These are phyloP conservation scores for Inosperma sp. DNA, from an alignment of 768 basidiomycete genomes.

Conservation along the genomic window DNA sequence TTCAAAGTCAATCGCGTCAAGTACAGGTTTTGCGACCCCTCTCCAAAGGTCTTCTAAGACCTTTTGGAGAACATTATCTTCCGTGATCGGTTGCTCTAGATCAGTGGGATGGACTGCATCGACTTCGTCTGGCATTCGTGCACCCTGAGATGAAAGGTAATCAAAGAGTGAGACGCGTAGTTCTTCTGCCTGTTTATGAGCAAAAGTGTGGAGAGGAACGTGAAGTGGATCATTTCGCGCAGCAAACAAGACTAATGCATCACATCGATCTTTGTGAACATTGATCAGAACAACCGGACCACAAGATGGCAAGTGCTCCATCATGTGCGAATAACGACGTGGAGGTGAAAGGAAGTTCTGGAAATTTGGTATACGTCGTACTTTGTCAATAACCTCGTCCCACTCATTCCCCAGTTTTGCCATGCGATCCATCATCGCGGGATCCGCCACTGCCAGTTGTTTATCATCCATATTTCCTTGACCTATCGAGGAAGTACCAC, in stretches of 20 bases:
- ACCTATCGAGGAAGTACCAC: neutral
- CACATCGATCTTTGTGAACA: no score
- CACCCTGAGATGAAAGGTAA: neutral
- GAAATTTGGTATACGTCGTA: slow-evolving; percentile 17
- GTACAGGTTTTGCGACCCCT: slow-evolving; percentile 6
- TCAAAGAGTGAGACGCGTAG: neutral
- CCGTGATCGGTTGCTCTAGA: neutral
- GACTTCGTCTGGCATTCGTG: neutral
- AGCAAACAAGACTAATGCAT: slow-evolving; percentile 15
- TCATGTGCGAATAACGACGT: neutral
- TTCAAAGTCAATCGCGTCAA: neutral
- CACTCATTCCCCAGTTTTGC: slow-evolving; percentile 16
- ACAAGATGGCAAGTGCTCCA: slow-evolving; percentile 5
- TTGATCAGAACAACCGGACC: slow-evolving; percentile 20
- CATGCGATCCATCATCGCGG: slow-evolving; percentile 14
- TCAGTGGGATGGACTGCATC: neutral
- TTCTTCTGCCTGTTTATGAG: slow-evolving; percentile 6
- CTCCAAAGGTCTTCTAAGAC: no score
- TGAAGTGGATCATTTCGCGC: slow-evolving; percentile 6
- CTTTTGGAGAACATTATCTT: neutral
- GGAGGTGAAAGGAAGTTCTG: slow-evolving; percentile 19
- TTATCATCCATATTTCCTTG: neutral
- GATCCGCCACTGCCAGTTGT: no score
- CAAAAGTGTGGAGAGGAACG: slow-evolving; percentile 9
- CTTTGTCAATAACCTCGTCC: slow-evolving; percentile 16